Base-by-base conservation (phyloP, 1,284 basidiomycete species). In the Ganoderma boninense region DNA sequence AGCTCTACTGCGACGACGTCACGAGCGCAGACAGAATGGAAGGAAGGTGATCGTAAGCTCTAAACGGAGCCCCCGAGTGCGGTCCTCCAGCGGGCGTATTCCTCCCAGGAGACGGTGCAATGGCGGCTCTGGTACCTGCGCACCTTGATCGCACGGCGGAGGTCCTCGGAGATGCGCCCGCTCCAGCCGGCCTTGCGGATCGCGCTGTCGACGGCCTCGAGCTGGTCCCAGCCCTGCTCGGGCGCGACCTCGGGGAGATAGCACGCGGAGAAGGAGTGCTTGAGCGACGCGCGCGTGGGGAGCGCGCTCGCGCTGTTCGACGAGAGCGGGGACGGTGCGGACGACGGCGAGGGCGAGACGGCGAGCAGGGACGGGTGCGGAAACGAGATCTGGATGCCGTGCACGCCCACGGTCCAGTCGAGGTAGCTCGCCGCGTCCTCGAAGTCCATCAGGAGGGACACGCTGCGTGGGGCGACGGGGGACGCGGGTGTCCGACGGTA, bases 211-310 rank as follows among this genome's bases (percentile, higher is more conserved):
- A 99, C 85, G 1, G 97, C 92, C 79, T 98, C 94, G 65, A 92
- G 84, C 85, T 94, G 94, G 69, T 91, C 89, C 97, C 97, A 99
- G 3, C 95, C 96, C 82, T 99, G 97, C 63, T 96, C 96, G 0
- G 92, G 89, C 54, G 95, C 92, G 65, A 99, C 93, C 71, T 99
- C 93, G 3, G 97, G 97, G n/a, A 99, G 87, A 81, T 98, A 99
- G 0, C 95, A 97, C 2, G 97, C 97, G 4, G 90, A 90, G 74
- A 98, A 91, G 3, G 86, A 85, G 68, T 89, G 87, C 77, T 83
- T 88, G 62, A 87, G 86, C 23, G 83, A 83, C 59, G 89, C 75
- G 66, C 86, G 85, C 43, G 78, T 78, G 40, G 90, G 87, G 62
- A 92, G 81, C 72, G 86, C 87, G 10, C 92, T 81, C 72, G 86